A percentile compares a stretch with the other conserved stretches of the same genome.
Conservation (phyloP, 2,329 filamentous ascomycete genomes). For the Ophiostoma pallidulum region DNA sequence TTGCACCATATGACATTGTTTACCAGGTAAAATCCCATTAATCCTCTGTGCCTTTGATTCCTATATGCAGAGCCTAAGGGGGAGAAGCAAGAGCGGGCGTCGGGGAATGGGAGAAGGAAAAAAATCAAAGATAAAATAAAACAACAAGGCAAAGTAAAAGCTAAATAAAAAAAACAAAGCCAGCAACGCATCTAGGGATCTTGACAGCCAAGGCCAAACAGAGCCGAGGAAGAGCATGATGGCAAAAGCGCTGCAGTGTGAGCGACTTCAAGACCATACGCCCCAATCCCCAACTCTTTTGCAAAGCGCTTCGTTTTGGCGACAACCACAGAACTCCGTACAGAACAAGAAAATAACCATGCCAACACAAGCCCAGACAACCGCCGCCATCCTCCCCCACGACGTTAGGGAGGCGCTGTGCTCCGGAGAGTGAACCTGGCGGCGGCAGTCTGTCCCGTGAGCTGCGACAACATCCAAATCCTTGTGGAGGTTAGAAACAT, state of each 20-base stretch:
- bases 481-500: background rate
- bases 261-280: conserved; percentile 2
- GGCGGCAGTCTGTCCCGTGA: too few species aligned
- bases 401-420: too few species aligned
- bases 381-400: too few species aligned
- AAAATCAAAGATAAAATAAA: background rate
- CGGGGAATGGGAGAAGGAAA: background rate
- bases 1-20: too few species aligned
- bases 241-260: background rate
- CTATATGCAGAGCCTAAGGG: background rate
- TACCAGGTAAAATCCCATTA: too few species aligned
- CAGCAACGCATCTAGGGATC: background rate
- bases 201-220: conserved; percentile 3
- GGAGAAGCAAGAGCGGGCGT: background rate
- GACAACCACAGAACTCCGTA: conserved; percentile 8
- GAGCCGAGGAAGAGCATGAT: background rate
- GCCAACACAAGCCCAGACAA: background rate
- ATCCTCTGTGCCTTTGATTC: background rate
- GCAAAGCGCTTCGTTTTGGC: conserved; percentile 5
- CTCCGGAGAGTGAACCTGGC: too few species aligned
- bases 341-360: background rate
- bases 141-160: background rate
- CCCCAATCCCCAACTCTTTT: background rate
- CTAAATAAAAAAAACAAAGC: conserved; percentile 4
- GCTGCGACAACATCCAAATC: background rate